These are phyloP conservation scores for Candida chauliodis DNA, from an alignment of 805 yeast species.

Conservation along the genomic window DNA sequence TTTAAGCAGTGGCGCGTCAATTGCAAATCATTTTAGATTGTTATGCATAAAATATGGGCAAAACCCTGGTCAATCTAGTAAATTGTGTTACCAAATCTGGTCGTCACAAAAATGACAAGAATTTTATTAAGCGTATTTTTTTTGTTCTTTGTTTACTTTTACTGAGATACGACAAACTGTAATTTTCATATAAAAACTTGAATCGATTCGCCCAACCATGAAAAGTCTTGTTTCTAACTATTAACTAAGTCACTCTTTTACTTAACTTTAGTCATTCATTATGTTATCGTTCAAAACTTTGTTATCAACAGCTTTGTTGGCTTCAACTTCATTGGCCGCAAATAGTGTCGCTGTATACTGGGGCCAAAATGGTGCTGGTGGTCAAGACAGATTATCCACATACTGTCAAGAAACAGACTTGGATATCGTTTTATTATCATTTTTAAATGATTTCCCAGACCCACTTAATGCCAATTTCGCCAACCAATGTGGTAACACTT, in stretches of 20 bases:
- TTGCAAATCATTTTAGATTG: no score
- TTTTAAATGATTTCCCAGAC: conserved; percentile 56
- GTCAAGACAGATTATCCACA: conserved; percentile 24
- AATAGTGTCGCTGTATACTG: conserved; percentile 18
- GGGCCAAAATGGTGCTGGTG: conserved; percentile 19
- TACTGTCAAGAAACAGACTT: conserved; percentile 67
- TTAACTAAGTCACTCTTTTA: conserved; percentile 3
- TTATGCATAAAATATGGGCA: no score
- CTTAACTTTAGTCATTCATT: conserved; percentile 6
- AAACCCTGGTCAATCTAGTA: no score
- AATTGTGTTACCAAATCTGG: no score
- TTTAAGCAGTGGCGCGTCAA: no score
- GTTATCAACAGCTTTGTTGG: conserved; percentile 9
- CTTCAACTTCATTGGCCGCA: conserved; percentile 12
- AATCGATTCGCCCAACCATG: no score
- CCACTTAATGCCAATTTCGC: conserved; percentile 17
- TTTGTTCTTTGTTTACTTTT: background rate
- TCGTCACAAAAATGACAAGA: no score
- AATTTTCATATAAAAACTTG: no score
- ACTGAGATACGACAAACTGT: no score
- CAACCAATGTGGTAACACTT: conserved; percentile 21
- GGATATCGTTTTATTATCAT: conserved; percentile 67
- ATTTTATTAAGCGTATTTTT: no score
- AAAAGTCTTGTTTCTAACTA: no score
- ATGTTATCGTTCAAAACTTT: conserved; percentile 5